Evolutionary conservation across 805 yeast genomes (phyloP), one percentile per base, ranked within the genome.

Genomic region (Ogataea wickerhamii): DNA sequence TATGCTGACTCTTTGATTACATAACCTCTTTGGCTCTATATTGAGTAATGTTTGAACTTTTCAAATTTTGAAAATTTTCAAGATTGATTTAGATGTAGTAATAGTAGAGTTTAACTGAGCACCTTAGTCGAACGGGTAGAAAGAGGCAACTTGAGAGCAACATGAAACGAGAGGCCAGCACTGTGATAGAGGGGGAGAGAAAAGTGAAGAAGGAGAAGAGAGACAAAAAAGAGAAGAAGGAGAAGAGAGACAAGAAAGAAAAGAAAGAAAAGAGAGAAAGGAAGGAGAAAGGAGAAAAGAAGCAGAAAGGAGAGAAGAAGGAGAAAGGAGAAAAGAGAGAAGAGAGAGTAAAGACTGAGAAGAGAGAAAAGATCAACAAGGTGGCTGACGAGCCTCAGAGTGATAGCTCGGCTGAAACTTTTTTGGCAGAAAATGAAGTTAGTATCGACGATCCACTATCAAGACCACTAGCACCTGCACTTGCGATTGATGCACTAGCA

Each of bases 381-480:
- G 24, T 32, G 29, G 4, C 21, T 11, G 14, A 18, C 34, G 33
- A 28, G 19, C 32, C 21, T 13, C 21, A 28, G 10, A 32, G 17
- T 19, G 18, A 27, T 8, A 27, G 18, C 8, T 16, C 20, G 6
- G 65, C 84, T 40, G 80, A 77, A 33, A 62, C 67, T 6, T 93
- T 84, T 57, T 69, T 80, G 47, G 60, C 69, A 37, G 78, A 73
- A 19, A 86, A 89, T 60, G 91, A 84, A 49, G 89, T 88, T 34
- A 72, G 82, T 12, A 74, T 89, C 35, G 94, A 86, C 47, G 95
- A 86, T 56, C 79, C 84, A 22, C 31, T 46, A 7, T 58, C 68
- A 25, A 52, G 64, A n/a, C 59, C 69, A 14, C 58, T 83, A 36
- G 73, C 80, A 45, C 98, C 98, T 7, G 64, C 82, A 18, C 61